Base-by-base conservation (phyloP, 208 protist genomes). In the Trypanosoma platydactyli region DNA sequence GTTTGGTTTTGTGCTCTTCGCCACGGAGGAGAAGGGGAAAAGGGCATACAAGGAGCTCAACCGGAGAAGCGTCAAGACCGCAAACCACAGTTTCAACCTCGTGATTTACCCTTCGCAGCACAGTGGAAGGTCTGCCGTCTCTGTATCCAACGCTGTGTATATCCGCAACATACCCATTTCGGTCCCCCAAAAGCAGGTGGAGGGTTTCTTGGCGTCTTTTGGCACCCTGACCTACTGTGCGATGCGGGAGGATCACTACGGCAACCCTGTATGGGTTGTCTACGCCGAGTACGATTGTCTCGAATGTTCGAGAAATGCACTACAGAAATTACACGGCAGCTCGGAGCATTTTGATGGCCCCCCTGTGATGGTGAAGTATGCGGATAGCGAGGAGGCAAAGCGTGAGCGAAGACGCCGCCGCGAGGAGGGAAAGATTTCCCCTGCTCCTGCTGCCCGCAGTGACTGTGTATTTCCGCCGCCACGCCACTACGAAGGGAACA, bases 1-100 rank as follows among this genome's bases (percentile, higher is more conserved):
- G 30, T 99, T 99, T 73, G 98, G 96, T 52, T 99, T 99, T 69
- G 96, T 98, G 30, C 94, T 97, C 62, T 99, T 98, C 71, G 80
- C 90, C 16, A 83, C 74, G 0, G 79, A 94, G 54, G 95, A 98
- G 9, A 80, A 66, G 3, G 97, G 97, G 0, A 54, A 81, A 18
- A 80, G 76, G 52, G 92, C 90, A 22, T 86, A 93, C 46, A 62
- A 91, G 50, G 73, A 70, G 16, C 80, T 95, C 9, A 90, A 92
- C 69, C 84, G 87, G 33, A 84, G 70, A 1, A 80, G 86, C 65
- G 74, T 85, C 4, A 75, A 67, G 12, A 33, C 88, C 18, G 70
- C 80, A 20, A 77, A 84, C 18, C 84, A 94, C 69, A 79, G 68
- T 55, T 92, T 92, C 51, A 84, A 79, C 49, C 73, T 95, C 13